A percentile compares a stretch with the other conserved stretches of the same genome.
Conservation (phyloP, 805 yeast species). For the Lachancea lanzarotensis region DNA sequence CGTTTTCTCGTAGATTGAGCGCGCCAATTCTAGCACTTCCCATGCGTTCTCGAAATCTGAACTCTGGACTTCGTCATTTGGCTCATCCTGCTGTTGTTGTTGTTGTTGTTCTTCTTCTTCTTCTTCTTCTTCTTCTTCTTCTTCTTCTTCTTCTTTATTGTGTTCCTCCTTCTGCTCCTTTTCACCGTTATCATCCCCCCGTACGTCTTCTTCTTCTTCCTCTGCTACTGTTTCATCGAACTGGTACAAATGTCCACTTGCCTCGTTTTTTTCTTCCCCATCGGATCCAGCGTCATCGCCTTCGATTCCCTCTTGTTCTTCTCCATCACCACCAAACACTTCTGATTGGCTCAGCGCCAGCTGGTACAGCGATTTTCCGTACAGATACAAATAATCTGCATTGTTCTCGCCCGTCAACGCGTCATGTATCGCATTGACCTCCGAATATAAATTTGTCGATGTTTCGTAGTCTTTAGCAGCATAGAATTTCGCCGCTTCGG, state of each 20-base stretch:
- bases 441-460: conserved; percentile 67
- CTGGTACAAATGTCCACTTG: conserved; percentile 11
- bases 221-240: conserved; percentile 15
- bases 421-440: conserved; percentile 58
- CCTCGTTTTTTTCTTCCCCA: conserved; percentile 23
- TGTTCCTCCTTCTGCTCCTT: conserved; percentile 5
- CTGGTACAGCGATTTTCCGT: conserved; percentile 76
- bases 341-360: conserved; percentile 69
- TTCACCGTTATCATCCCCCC: conserved; percentile 15
- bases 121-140: conserved; percentile 20
- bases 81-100: neutral
- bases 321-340: conserved; percentile 54
- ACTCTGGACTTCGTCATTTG: conserved; percentile 7
- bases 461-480: conserved; percentile 58
- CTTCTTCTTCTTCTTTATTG: conserved; percentile 19
- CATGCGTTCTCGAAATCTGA: conserved; percentile 72
- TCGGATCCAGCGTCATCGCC: conserved; percentile 15
- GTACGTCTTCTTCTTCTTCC: conserved; percentile 20
- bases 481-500: conserved; percentile 57
- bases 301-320: conserved; percentile 23
- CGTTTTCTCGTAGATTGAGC: conserved; percentile 45
- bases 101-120: conserved; percentile 7
- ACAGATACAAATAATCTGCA: conserved; percentile 64
- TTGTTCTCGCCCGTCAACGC: conserved; percentile 53
- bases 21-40: conserved; percentile 75